These are phyloP conservation scores for Penicillium angulare DNA, from an alignment of 495 filamentous ascomycete species.

Conservation along the genomic window DNA sequence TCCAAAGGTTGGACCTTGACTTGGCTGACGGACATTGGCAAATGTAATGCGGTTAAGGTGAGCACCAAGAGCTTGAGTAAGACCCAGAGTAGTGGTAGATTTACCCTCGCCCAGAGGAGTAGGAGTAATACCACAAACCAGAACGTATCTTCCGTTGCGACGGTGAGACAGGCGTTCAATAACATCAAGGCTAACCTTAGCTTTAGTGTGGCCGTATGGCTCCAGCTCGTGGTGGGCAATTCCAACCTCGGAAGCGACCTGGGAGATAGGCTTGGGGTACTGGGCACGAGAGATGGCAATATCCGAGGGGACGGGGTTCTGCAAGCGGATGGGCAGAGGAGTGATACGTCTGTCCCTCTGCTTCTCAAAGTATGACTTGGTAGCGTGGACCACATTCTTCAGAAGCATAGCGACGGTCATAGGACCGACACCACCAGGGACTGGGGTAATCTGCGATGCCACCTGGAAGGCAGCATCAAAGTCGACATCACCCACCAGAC, in stretches of 20 bases:
- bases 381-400: conserved; percentile 86
- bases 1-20: conserved; percentile 95
- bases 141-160: conserved; percentile 82
- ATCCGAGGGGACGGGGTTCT: conserved; percentile 82
- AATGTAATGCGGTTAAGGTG: conserved; percentile 86
- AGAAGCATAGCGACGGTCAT: conserved; percentile 98
- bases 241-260: conserved; percentile 81
- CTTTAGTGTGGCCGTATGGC: conserved; percentile 92
- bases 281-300: conserved; percentile 90
- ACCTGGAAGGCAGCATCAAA: conserved; percentile 82
- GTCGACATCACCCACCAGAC: conserved; percentile 95
- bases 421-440: conserved; percentile 93
- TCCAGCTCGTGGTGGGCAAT: conserved; percentile 84
- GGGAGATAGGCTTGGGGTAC: conserved; percentile 81
- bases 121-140: conserved; percentile 93
- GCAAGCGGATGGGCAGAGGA: conserved; percentile 74
- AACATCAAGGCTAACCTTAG: conserved; percentile 81
- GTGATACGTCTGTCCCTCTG: conserved; percentile 73
- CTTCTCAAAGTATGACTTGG: conserved; percentile 75
- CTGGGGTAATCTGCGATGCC: conserved; percentile 93
- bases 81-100: conserved; percentile 95
- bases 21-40: conserved; percentile 95
- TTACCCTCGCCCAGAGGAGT: conserved; percentile 98
- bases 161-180: conserved; percentile 83
- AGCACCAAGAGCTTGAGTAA: conserved; percentile 90